These are phyloP conservation scores for Priceomyces fermenticarens DNA, from an alignment of 805 yeast species.

Conservation along the genomic window DNA sequence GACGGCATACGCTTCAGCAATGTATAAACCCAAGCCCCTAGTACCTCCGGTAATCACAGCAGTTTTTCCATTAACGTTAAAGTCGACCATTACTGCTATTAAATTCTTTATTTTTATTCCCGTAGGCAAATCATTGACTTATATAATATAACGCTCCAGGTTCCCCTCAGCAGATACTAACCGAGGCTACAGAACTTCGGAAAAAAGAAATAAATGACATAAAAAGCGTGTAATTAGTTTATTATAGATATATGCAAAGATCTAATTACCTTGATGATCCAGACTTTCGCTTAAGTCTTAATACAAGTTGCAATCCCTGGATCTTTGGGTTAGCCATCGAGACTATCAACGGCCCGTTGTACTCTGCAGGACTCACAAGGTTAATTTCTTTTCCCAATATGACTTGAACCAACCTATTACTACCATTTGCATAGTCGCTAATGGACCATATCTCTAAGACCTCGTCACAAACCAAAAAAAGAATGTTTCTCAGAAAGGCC, in stretches of 20 bases:
- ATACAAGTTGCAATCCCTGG: constrained; percentile 59
- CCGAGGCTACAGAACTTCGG: not conserved
- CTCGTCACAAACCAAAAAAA: constrained; percentile 56
- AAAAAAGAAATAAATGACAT: not conserved
- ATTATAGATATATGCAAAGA: not conserved
- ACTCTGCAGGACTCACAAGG: constrained; percentile 16
- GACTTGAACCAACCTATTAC: constrained; percentile 59
- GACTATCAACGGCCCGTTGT: constrained; percentile 18
- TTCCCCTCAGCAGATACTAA: not conserved
- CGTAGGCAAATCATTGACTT: not conserved
- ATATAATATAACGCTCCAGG: too few species aligned
- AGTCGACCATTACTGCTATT: constrained; percentile 33
- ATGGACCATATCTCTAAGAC: constrained; percentile 68
- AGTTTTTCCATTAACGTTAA: constrained; percentile 55
- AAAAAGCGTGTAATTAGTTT: not conserved
- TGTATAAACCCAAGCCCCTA: constrained; percentile 67
- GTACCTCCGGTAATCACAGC: constrained; percentile 75
- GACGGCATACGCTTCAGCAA: constrained; percentile 60
- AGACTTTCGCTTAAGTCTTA: constrained; percentile 19
- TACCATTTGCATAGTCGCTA: constrained; percentile 40
- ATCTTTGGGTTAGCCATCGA: constrained; percentile 65
- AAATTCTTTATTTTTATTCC: not conserved
- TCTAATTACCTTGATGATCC: not conserved
- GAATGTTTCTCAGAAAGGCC: constrained; percentile 30
- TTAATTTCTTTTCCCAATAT: constrained; percentile 66